Base-by-base conservation (phyloP, 2,329 filamentous ascomycete species). In the Ceratocystis colombiana region DNA sequence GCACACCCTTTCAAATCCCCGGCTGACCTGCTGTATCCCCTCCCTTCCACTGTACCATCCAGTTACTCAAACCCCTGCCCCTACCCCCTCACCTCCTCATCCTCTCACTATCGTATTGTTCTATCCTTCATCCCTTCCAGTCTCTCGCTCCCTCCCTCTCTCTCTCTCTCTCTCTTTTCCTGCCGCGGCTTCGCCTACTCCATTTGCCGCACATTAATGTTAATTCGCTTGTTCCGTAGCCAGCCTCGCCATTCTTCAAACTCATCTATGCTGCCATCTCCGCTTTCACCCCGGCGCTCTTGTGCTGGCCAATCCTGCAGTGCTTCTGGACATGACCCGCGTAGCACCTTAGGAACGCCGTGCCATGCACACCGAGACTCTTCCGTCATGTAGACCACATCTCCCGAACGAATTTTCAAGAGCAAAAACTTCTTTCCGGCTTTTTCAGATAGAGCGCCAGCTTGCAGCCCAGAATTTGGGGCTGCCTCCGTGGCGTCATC, bases 181-280 rank as follows among this genome's bases (percentile, higher is more conserved):
- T 6, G 1, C 5, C 22, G 1, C 17, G 17, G 1, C 17, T n/a
- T 69, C 68, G 81, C 41, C 84, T 82, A 72, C 46, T 78, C 83
- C 88, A 96, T 95, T 76, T 97, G 93, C 69, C 93, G 81, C 8
- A 96, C 89, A 74, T 97, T 97, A 61, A 97, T 73, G 74, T 97
- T 97, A 71, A 97, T 85, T 69, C 93, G 81, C 77, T 96, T 96
- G 61, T 83, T 84, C 68, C 77, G 78, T 88, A 97, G 92, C 92
- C 93, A 97, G 1, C 89, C 89, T 70, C 79, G 82, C 90, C 91
- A 96, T 50, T 79, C 79, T 63, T 84, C 79, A 72, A 83, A 90
- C 55, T 75, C 78, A n/a, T 76, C 73, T 62, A 72, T 77, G 53
- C 41, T 61, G 8, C 10, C 28, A 15, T 59, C 53, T n/a, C 15